Evolutionary conservation across 495 filamentous ascomycete species (phyloP), one percentile per base, ranked within the genome.

Genomic region (Xylaria flabelliformis): DNA sequence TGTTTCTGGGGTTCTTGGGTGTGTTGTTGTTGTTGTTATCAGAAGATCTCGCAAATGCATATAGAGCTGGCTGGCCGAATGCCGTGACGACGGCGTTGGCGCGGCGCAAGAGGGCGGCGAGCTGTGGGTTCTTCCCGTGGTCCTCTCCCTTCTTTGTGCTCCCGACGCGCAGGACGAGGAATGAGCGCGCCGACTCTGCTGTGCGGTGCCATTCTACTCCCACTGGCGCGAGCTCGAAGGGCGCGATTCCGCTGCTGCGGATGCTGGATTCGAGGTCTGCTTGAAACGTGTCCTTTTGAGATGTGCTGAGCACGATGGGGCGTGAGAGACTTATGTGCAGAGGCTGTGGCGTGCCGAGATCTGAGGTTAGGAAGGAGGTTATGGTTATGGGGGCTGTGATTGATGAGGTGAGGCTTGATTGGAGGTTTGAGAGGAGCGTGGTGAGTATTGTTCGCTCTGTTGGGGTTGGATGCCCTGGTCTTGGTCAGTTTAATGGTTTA

Each of bases 251-350:
- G 62, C 74, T 74, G 17, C 69, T 72, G 17, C 50, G 15, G 9
- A 85, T 53, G 17, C 77, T 50, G 0, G 75, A 77, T 39, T 39
- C 83, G 53, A 90, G 66, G 0, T 77, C 73, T 17, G 86, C 80
- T 3, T 90, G 80, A 73, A 97, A 97, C 1, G 69, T 64, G 26
- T 90, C 87, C 29, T 90, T 90, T 74, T 93, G 87, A 32, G 88
- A 82, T 0, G 91, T 92, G 67, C 82, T 80, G 4, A 97, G 87
- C 26, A 87, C 82, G 26, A 97, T 80, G 3, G 94, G 90, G 10
- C 91, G 83, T 12, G 96, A 98, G 12, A 99, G 85, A 75, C 93
- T 97, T 75, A 99, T 89, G 81, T 99, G 96, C 29, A 99, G 87
- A 4, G 95, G 94, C 64, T 91, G 84, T n/a, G 91, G 90, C 12